Conservation (phyloP, 2,329 filamentous ascomycete genomes). For the Pseudodiploospora longispora region DNA sequence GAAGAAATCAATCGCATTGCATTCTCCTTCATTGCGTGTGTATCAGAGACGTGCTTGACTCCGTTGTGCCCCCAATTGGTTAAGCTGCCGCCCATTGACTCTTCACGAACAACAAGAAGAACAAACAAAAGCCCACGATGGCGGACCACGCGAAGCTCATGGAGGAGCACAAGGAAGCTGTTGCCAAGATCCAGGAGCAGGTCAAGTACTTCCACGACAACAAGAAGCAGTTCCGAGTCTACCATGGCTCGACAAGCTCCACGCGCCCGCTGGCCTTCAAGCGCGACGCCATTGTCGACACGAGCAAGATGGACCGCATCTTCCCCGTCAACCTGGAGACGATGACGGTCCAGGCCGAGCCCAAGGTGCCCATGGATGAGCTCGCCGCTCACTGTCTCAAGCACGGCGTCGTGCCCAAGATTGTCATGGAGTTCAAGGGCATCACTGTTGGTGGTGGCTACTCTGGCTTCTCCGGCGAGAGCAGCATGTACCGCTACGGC, state of each 20-base stretch:
- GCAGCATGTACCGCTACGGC: conserved; percentile 48
- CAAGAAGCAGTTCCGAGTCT: conserved; percentile 46
- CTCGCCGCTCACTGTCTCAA: conserved; percentile 43
- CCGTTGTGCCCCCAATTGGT: too few species aligned
- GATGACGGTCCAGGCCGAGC: conserved; percentile 45
- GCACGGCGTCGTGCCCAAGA: conserved; percentile 43
- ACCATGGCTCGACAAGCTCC: conserved; percentile 54
- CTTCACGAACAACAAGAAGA: too few species aligned
- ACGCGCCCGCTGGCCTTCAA: conserved; percentile 38
- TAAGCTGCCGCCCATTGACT: too few species aligned
- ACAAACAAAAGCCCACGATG: background rate
- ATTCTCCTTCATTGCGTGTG: background rate
- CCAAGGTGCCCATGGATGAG: conserved; percentile 51
- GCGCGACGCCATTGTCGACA: conserved; percentile 41
- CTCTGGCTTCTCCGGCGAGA: conserved; percentile 48
- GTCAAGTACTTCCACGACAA: conserved; percentile 20
- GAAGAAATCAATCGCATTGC: background rate
- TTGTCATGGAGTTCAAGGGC: conserved; percentile 52
- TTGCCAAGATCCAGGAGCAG: conserved; percentile 18
- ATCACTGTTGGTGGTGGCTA: conserved; percentile 53
- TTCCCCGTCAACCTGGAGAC: conserved; percentile 40
- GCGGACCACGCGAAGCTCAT: conserved; percentile 12
- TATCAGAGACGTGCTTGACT: too few species aligned
- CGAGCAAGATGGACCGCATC: conserved; percentile 43
- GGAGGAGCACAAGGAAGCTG: conserved; percentile 19